Percentiles rank a stretch among this genome's conserved stretches.
These are phyloP conservation scores for Globisporangium polare DNA, from an alignment of 352 stramenopile genomes.

Conservation along the genomic window DNA sequence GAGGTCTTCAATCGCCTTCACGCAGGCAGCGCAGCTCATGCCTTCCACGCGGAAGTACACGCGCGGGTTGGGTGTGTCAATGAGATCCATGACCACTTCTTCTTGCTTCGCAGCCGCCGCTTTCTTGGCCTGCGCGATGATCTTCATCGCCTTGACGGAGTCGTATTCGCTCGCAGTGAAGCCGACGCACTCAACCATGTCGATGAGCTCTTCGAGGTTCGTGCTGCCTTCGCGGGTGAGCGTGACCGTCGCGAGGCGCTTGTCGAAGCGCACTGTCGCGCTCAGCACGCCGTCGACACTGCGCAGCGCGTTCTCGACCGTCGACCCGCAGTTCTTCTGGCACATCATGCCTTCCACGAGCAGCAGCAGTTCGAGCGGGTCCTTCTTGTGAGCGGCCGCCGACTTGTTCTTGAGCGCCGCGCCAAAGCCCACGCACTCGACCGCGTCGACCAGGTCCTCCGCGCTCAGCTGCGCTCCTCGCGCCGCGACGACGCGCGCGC, in stretches of 20 bases:
- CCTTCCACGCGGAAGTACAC: constrained; percentile 82
- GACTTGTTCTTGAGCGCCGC: constrained; percentile 32
- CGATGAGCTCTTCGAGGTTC: constrained; percentile 60
- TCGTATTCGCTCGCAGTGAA: constrained; percentile 61
- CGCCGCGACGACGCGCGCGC: constrained; percentile 48
- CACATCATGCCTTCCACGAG: constrained; percentile 94
- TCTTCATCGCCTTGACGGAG: constrained; percentile 42
- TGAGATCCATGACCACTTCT: constrained; percentile 29
- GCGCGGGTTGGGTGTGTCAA: constrained; percentile 45
- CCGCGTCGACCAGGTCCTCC: constrained; percentile 62
- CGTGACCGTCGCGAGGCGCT: constrained; percentile 58
- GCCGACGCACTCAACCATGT: constrained; percentile 77
- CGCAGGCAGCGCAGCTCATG: constrained; percentile 85
- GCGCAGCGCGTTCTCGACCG: constrained; percentile 82
- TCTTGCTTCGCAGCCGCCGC: constrained; percentile 23
- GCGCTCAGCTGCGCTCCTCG: constrained; percentile 31
- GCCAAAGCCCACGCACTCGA: constrained; percentile 79
- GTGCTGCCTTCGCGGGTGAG: constrained; percentile 38
- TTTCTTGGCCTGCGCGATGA: constrained; percentile 45
- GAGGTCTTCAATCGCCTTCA: constrained; percentile 85
- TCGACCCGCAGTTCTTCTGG: constrained; percentile 94
- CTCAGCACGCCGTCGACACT: constrained; percentile 66
- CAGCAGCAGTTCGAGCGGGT: constrained; percentile 45
- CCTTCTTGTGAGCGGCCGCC: background rate
- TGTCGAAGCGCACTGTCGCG: constrained; percentile 72